Evolutionary conservation across 495 filamentous ascomycete species (phyloP).

Genomic region (Annulohypoxylon stygium): DNA sequence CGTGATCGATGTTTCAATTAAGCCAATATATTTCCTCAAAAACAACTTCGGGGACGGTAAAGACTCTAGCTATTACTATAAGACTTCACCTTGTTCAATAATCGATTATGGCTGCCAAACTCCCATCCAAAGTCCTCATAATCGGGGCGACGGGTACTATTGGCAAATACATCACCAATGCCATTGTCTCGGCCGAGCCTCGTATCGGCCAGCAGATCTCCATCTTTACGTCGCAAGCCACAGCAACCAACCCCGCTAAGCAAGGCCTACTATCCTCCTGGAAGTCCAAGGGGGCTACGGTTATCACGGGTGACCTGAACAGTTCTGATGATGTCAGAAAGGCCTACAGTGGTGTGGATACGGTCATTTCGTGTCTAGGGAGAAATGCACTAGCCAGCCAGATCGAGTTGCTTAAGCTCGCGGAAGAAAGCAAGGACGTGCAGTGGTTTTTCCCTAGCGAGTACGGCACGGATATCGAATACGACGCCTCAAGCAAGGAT

Average conservation of each 20-base stretch:
- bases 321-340: conserved; percentile 64
- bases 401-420: conserved; percentile 69
- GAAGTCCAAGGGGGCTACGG: conserved; percentile 64
- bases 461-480: conserved; percentile 81
- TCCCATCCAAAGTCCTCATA: conserved; percentile 69
- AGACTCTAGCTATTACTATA: background rate
- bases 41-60: background rate
- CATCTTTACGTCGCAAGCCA: conserved; percentile 73
- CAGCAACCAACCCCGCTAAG: conserved; percentile 57
- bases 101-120: conserved; percentile 49
- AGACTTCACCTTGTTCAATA: background rate
- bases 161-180: conserved; percentile 71
- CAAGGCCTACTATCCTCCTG: conserved; percentile 63
- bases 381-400: conserved; percentile 69
- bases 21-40: background rate
- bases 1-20: background rate
- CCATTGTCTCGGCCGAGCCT: conserved; percentile 67
- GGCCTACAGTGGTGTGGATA: conserved; percentile 72
- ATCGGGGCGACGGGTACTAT: conserved; percentile 79
- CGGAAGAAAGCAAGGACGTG: conserved; percentile 66
- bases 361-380: conserved; percentile 74
- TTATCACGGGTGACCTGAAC: conserved; percentile 71
- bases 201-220: conserved; percentile 65
- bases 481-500: conserved; percentile 66
- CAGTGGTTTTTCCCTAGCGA: conserved; percentile 79